phyloP scores from a whole-genome alignment of 768 basidiomycete species.

The Leccinum incarnatum region DNA sequence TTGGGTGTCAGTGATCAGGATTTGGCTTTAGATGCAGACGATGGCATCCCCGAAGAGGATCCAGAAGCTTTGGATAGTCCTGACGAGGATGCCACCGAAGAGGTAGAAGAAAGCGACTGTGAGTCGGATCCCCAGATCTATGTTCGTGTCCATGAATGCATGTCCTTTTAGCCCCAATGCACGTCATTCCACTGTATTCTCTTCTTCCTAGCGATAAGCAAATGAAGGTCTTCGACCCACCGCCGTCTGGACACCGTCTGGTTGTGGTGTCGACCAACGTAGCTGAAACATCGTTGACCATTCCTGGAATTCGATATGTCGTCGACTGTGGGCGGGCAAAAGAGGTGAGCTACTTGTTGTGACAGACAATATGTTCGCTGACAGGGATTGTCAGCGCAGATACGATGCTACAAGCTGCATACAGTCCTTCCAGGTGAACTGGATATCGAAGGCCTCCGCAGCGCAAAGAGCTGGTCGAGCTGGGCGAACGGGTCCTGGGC shows the following conservation, averaged over 20 bases:
- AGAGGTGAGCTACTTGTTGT: slow-evolving; percentile 52
- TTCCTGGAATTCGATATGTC: slow-evolving; percentile 97
- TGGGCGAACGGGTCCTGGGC: slow-evolving; percentile 95
- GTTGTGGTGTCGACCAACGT: slow-evolving; percentile 96
- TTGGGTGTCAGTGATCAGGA: slow-evolving; percentile 51
- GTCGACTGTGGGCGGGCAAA: slow-evolving; percentile 95
- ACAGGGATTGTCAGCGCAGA: slow-evolving; percentile 52
- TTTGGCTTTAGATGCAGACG: slow-evolving; percentile 69
- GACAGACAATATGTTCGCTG: neutral
- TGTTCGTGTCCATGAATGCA: slow-evolving; percentile 1
- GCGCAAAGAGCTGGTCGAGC: slow-evolving; percentile 94
- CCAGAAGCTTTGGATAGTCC: slow-evolving; percentile 75
- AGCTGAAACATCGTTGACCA: slow-evolving; percentile 95
- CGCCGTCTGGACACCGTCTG: slow-evolving; percentile 77
- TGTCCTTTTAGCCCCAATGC: slow-evolving; percentile 72
- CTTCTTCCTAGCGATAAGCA: slow-evolving; percentile 91
- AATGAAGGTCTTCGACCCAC: slow-evolving; percentile 86
- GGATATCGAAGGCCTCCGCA: slow-evolving; percentile 95
- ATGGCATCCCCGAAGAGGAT: slow-evolving; percentile 57
- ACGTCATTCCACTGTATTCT: slow-evolving; percentile 92
- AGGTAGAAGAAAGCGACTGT: slow-evolving; percentile 69
- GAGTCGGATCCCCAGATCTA: slow-evolving; percentile 19
- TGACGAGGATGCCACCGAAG: slow-evolving; percentile 55
- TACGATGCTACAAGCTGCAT: slow-evolving; percentile 81
- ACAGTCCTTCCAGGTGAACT: slow-evolving; percentile 88